Percentiles rank a stretch among this genome's conserved stretches.
phyloP scores from a whole-genome alignment of 257 asterid species.

The Apocynum venetum region DNA sequence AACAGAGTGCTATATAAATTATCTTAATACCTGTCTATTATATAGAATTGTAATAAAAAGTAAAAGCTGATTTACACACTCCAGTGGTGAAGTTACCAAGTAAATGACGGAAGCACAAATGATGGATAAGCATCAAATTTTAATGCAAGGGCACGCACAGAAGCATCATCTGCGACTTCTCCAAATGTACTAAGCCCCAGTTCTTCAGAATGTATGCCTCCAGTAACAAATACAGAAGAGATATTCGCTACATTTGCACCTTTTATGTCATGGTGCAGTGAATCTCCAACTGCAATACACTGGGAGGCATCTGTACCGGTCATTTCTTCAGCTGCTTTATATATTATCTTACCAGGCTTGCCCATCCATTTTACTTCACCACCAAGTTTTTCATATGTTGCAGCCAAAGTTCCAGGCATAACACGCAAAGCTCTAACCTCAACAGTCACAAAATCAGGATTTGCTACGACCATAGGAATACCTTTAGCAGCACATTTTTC shows the following conservation, averaged over 20 bases:
- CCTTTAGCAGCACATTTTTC: conserved; percentile 69
- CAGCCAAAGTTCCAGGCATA: conserved; percentile 95
- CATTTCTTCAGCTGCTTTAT: conserved; percentile 73
- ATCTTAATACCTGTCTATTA: neutral
- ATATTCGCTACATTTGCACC: conserved; percentile 82
- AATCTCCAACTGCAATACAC: conserved; percentile 90
- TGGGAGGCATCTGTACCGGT: conserved; percentile 61
- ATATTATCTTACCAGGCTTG: conserved; percentile 92
- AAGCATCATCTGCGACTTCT: conserved; percentile 53
- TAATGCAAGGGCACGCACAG: conserved; percentile 53
- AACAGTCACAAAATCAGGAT: conserved; percentile 97
- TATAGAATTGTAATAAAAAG: neutral
- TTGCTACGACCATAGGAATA: conserved; percentile 95
- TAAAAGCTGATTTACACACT: neutral
- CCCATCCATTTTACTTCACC: conserved; percentile 99
- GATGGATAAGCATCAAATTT: conserved; percentile 68
- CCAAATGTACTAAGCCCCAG: conserved; percentile 69
- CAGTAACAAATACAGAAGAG: conserved; percentile 56
- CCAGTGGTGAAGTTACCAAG: conserved; percentile 48
- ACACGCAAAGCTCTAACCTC: conserved; percentile 84
- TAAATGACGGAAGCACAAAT: conserved; percentile 73
- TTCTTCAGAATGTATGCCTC: conserved; percentile 84
- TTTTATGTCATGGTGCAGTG: conserved; percentile 93
- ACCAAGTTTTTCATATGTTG: conserved; percentile 82
- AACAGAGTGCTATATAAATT: neutral